Evolutionary conservation across 148 eudicot species (phyloP).

Genomic region (Limonium bicolor): DNA sequence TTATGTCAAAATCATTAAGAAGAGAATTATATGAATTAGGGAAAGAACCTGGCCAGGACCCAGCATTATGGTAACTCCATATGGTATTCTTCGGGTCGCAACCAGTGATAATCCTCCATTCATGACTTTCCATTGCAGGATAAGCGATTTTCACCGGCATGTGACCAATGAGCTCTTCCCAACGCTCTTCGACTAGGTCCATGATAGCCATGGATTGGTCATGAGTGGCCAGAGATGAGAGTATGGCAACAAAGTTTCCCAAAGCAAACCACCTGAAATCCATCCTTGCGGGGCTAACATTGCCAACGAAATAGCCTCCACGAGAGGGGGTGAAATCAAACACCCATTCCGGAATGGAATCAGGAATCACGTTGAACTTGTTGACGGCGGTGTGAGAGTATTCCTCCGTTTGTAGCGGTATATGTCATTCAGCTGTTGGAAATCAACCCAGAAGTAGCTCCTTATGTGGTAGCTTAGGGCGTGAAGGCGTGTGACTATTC

Average conservation of each 20-base stretch:
- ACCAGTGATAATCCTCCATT: constrained; percentile 74
- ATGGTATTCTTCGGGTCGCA: constrained; percentile 70
- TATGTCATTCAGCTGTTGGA: constrained; percentile 51
- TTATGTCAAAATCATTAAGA: background rate
- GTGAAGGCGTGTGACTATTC: constrained; percentile 47
- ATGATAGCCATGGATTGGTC: constrained; percentile 16
- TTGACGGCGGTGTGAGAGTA: constrained; percentile 59
- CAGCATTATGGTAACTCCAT: constrained; percentile 10
- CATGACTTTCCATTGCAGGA: constrained; percentile 63
- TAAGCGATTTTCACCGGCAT: constrained; percentile 17
- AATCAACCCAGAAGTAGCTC: constrained; percentile 65
- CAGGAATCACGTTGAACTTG: constrained; percentile 15
- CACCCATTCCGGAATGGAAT: constrained; percentile 17
- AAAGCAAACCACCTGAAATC: constrained; percentile 20
- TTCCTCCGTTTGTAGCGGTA: constrained; percentile 60
- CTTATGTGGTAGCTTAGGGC: constrained; percentile 62
- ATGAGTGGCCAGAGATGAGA: constrained; percentile 13
- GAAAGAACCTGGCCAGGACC: constrained; percentile 13
- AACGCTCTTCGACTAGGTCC: constrained; percentile 17
- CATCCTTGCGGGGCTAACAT: constrained; percentile 19
- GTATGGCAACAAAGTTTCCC: constrained; percentile 14
- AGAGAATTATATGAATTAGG: background rate
- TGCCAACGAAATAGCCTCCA: constrained; percentile 16
- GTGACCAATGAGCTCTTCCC: constrained; percentile 18
- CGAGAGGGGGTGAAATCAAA: constrained; percentile 13